Evolutionary conservation across 2,329 filamentous ascomycete species (phyloP).

Genomic region (Paecilomyces sp.): DNA sequence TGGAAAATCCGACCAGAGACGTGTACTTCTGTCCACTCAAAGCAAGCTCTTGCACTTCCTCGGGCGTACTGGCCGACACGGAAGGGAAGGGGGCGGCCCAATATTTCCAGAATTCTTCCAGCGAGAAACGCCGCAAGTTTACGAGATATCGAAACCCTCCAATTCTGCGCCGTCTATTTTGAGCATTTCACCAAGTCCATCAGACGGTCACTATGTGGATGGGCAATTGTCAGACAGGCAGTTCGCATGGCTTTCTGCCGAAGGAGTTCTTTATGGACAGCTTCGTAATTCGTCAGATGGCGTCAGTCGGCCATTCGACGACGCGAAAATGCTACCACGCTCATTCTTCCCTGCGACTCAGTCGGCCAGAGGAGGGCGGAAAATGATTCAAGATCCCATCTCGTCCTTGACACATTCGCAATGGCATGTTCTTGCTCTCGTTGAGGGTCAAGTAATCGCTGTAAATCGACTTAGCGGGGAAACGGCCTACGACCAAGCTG

Average conservation of each 20-base stretch:
- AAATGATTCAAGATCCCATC: constrained; percentile 63
- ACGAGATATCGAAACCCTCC: constrained; percentile 61
- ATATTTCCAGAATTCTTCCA: constrained; percentile 88
- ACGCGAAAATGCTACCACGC: constrained; percentile 69
- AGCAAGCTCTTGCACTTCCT: constrained; percentile 72
- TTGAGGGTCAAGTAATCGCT: constrained; percentile 75
- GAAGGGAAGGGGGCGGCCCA: constrained; percentile 70
- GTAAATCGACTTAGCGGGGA: constrained; percentile 81
- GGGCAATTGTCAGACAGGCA: constrained; percentile 42
- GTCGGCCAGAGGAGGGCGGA: constrained; percentile 56
- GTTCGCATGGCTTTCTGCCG: constrained; percentile 85
- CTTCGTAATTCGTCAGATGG: constrained; percentile 61
- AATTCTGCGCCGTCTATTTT: constrained; percentile 58
- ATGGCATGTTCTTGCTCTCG: constrained; percentile 82
- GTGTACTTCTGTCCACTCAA: constrained; percentile 74
- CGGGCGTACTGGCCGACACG: constrained; percentile 66
- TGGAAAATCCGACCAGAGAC: constrained; percentile 62
- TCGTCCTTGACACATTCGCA: constrained; percentile 79
- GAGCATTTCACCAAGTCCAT: constrained; percentile 67
- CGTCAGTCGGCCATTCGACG: constrained; percentile 67
- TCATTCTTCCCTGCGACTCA: constrained; percentile 66
- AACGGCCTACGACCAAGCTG: constrained; percentile 78
- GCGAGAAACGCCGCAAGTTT: constrained; percentile 67
- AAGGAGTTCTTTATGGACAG: constrained; percentile 83
- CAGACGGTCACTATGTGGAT: constrained; percentile 52